phyloP scores from a whole-genome alignment of 495 filamentous ascomycete species.

The Penicillium cinerascens region DNA sequence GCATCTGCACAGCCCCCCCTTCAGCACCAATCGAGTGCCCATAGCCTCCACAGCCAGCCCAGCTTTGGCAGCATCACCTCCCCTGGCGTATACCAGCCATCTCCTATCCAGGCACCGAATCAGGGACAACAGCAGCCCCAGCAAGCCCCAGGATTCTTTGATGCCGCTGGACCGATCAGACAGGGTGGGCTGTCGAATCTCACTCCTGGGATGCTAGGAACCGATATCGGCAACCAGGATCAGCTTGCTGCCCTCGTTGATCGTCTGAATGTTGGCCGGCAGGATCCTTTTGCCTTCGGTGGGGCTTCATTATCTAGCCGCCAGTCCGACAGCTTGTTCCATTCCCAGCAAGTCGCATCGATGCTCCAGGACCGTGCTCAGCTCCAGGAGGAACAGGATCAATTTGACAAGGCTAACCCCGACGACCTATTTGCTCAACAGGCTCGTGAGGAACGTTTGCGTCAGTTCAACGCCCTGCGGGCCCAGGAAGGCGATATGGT shows the following conservation, averaged over 20 bases:
- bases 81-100: constrained; percentile 70
- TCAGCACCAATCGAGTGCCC: constrained; percentile 89
- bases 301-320: constrained; percentile 49
- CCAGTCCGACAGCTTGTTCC: constrained; percentile 50
- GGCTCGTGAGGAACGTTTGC: constrained; percentile 55
- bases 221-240: constrained; percentile 52
- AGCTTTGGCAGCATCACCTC: constrained; percentile 90
- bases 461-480: constrained; percentile 60
- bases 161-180: constrained; percentile 45
- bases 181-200: constrained; percentile 37
- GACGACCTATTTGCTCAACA: constrained; percentile 50
- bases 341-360: constrained; percentile 55
- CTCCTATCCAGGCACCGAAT: constrained; percentile 68
- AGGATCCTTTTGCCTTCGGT: constrained; percentile 52
- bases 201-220: constrained; percentile 52
- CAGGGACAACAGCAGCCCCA: constrained; percentile 45
- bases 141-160: constrained; percentile 66
- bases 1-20: constrained; percentile 54
- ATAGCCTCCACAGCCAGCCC: constrained; percentile 93
- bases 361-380: constrained; percentile 61
- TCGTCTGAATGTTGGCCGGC: constrained; percentile 53
- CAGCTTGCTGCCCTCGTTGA: constrained; percentile 60
- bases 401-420: constrained; percentile 50
- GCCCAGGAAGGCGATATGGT: constrained; percentile 50
- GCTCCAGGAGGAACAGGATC: constrained; percentile 61